Evolutionary conservation across 2,329 filamentous ascomycete genomes (phyloP), one percentile per base, ranked within the genome.

Genomic region (Penicillium sp.): DNA sequence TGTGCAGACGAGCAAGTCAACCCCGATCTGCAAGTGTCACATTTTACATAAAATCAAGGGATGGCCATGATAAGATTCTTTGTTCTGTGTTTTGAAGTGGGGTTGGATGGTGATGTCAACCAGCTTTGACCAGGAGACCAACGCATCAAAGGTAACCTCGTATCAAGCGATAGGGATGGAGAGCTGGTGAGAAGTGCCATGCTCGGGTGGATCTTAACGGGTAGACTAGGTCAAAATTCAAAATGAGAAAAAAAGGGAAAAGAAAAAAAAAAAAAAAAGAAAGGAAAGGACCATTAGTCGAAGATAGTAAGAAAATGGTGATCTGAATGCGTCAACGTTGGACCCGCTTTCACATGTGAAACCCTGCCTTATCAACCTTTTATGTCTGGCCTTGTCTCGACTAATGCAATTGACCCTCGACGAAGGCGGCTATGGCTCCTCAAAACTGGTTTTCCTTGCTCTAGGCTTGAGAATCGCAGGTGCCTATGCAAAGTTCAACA

Each of bases 301-400:
- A 7, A 29, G 28, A 29, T 10, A 29, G 28, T 29, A 29, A 29
- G 10, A 29, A 29, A 29, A 9, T 10, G 28, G 39, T 52, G 44
- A n/a, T 43, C 38, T 45, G 43, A 47, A 58, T 54, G 52, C 53
- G 54, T 56, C 51, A 42, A 58, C 45, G 52, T 56, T 57, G 46
- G 67, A 69, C 66, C 67, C 67, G 59, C 67, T 61, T 66, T 70
- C 67, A 70, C 66, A 69, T 70, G 67, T 58, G 34, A 63, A 51
- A 50, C 33, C 47, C 42, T 16, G 29, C 26, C 54, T 62, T 61
- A 62, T 62, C 58, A 61, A 57, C n/a, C 16, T 6, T 26, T 26
- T 26, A 5, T 26, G 24, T 26, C 24, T 26, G 1, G 24, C 41
- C 44, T 18, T 29, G 38, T 42, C 15, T 51, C 45, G 16, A 44